Evolutionary conservation across 2,329 filamentous ascomycete species (phyloP).

Genomic region (Chaetomiaceae sp.): DNA sequence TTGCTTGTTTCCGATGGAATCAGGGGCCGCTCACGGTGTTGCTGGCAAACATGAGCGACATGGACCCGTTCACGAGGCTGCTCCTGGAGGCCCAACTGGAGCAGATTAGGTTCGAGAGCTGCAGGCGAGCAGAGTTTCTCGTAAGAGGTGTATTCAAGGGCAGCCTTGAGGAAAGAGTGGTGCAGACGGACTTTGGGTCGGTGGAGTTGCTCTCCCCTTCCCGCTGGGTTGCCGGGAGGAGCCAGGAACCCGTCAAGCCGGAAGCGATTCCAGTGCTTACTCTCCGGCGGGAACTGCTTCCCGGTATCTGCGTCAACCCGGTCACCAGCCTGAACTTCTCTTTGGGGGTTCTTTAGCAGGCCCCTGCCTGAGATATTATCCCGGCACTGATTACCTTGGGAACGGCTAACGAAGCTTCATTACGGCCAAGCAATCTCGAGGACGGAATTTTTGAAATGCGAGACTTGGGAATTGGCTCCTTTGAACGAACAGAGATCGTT

Average conservation of each 20-base stretch:
- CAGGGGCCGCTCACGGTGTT: background rate
- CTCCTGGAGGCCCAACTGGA: background rate
- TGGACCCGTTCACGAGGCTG: background rate
- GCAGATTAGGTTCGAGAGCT: background rate
- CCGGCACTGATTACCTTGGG: too few species aligned
- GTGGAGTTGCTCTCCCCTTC: too few species aligned
- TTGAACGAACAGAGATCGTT: too few species aligned
- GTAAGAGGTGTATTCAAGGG: background rate
- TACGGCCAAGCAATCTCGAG: too few species aligned
- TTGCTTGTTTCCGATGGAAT: slow-evolving; percentile 2
- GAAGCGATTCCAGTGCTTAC: background rate
- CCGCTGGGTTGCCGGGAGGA: background rate
- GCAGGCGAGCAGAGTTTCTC: background rate
- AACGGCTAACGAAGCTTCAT: too few species aligned
- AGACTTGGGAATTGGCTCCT: too few species aligned
- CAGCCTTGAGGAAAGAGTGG: background rate
- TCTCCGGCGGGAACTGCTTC: background rate
- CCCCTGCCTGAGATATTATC: too few species aligned
- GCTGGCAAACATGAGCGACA: background rate
- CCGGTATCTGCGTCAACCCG: background rate
- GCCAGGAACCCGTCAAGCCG: background rate
- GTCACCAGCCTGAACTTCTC: background rate
- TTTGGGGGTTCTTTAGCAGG: background rate
- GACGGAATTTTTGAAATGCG: too few species aligned
- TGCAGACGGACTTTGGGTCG: background rate